Base-by-base conservation (phyloP, 176 grass and related monocot genomes). In the Eleusine coracana region DNA sequence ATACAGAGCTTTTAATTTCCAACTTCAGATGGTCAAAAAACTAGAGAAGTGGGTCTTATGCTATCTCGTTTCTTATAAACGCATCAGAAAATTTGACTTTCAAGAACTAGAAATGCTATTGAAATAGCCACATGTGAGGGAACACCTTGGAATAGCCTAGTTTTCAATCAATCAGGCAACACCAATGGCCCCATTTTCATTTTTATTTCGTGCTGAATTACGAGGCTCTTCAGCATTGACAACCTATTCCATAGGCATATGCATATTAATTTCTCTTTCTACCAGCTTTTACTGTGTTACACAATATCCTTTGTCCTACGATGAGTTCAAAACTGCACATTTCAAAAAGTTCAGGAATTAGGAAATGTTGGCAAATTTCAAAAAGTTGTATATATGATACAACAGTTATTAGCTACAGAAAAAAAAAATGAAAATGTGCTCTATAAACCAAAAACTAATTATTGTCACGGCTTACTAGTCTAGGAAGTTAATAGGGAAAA, bases 91-190 rank as follows among this genome's bases (percentile, higher is more conserved):
- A 23, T 60, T 60, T 62, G 74, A 62, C 23, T 31, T 77, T 44
- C 70, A 63, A n/a, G 28, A 77, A 45, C n/a, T 31, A 27, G 5
- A 60, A 45, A 77, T 77, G 37, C 37, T 77, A 61, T 17, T 63
- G 9, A 17, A 10, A 62, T 77, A 62, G 11, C 21, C 38, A 76
- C 27, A 28, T 62, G 37, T 28, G 21, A 25, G 21, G 42, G 8
- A 61, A 5, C 21, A 62, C 74, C 55, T 44, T 27, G 61, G 11
- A 37, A 44, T 11, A 45, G 21, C 39, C 41, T 50, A 42, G 23
- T 9, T 18, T 28, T 36, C 16, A 67, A 14, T 67, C 11, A 46
- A 46, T 46, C 44, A 46, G 9, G 44, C 8, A 46, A 46, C 7
- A 8, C 7, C 14, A 13, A 34, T 11, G 14, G 13, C n/a, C 38